A percentile compares a stretch with the other conserved stretches of the same genome.
phyloP scores from a whole-genome alignment of 352 stramenopile genomes.

The Phytophthora foliorum region DNA sequence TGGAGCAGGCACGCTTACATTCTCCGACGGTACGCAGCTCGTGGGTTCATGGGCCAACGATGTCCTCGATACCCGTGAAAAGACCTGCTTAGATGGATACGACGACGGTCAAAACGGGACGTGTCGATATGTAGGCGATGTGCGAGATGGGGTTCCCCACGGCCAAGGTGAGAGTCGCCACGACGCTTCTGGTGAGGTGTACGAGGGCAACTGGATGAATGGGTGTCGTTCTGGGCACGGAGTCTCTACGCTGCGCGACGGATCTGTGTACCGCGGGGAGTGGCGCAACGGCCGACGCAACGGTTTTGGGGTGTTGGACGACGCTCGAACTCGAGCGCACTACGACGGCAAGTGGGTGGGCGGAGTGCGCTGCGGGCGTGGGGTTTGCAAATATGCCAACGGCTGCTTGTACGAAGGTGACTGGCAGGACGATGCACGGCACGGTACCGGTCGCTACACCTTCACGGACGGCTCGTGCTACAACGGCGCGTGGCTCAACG shows the following conservation, averaged over 20 bases:
- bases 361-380: constrained; percentile 68
- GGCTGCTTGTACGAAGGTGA: constrained; percentile 84
- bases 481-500: constrained; percentile 82
- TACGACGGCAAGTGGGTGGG: constrained; percentile 92
- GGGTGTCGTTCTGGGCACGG: constrained; percentile 66
- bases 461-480: constrained; percentile 86
- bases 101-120: constrained; percentile 54
- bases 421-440: constrained; percentile 81
- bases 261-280: constrained; percentile 86
- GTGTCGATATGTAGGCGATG: constrained; percentile 61
- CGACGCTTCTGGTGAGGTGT: constrained; percentile 48
- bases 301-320: constrained; percentile 78
- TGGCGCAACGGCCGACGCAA: constrained; percentile 89
- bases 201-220: constrained; percentile 56
- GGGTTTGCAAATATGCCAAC: constrained; percentile 68
- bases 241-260: constrained; percentile 64
- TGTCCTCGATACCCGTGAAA: constrained; percentile 16
- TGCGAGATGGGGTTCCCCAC: constrained; percentile 55
- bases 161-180: constrained; percentile 65
- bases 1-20: constrained; percentile 74
- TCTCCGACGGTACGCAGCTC: constrained; percentile 58
- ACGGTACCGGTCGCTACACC: constrained; percentile 79
- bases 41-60: constrained; percentile 48
- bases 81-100: constrained; percentile 53
- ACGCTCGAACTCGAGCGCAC: constrained; percentile 58